Conservation (phyloP, 2,329 filamentous ascomycete species). For the Ophiostoma montium region DNA sequence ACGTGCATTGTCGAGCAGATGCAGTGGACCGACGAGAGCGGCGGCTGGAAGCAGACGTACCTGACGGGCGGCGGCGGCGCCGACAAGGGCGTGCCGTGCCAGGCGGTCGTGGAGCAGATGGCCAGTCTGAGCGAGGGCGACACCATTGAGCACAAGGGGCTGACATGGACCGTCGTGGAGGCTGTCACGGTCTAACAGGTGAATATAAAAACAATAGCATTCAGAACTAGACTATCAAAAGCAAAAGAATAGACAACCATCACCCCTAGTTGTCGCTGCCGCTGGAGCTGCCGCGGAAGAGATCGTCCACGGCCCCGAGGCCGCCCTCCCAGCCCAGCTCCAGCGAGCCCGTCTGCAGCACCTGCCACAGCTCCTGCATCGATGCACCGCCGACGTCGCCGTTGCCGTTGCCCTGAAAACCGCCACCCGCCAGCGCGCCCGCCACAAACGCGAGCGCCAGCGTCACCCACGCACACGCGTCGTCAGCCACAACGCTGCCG, state of each 20-base stretch:
- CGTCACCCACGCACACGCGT: constrained; percentile 20
- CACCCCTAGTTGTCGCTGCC: constrained; percentile 3
- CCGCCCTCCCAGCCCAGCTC: constrained; percentile 16
- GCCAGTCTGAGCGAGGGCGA: constrained; percentile 1
- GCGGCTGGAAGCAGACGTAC: not conserved
- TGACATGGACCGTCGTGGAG: constrained; percentile 5
- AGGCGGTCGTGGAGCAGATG: not conserved
- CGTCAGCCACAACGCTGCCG: constrained; percentile 19
- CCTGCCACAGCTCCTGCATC: constrained; percentile 16
- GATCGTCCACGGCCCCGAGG: constrained; percentile 16
- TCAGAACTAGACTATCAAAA: not conserved
- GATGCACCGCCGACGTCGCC: constrained; percentile 8
- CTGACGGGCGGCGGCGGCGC: not conserved
- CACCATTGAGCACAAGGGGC: not conserved
- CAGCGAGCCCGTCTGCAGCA: constrained; percentile 15
- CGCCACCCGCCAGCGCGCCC: constrained; percentile 15
- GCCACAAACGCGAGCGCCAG: constrained; percentile 22
- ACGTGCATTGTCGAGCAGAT: constrained; percentile 42
- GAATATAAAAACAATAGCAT: not conserved
- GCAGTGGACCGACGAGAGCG: constrained; percentile 23
- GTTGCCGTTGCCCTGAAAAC: not conserved
- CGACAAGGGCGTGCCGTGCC: constrained; percentile 5
- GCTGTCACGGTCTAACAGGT: not conserved
- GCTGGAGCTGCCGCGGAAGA: constrained; percentile 11
- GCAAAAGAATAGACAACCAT: not conserved